phyloP scores from a whole-genome alignment of 306 rosid species.

The Corylus heterophylla region DNA sequence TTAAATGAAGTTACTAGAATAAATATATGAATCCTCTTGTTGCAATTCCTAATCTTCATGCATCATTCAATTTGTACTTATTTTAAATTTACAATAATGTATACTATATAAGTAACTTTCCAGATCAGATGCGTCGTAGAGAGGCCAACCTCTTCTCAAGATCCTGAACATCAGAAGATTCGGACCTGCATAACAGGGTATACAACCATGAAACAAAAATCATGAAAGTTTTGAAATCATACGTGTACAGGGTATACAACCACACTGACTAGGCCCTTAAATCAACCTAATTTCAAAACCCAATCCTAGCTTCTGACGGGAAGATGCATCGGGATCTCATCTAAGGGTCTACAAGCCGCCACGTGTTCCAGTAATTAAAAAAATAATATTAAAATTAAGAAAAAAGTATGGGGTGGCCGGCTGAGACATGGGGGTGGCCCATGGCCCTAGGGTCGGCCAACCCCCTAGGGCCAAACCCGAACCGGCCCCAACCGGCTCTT shows the following conservation, averaged over 20 bases:
- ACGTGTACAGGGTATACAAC: constrained; percentile 84
- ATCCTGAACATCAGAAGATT: constrained; percentile 74
- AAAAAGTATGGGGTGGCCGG: no score
- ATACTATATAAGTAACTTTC: neutral
- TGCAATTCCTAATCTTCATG: no score
- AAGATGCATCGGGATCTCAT: neutral
- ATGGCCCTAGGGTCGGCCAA: no score
- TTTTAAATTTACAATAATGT: neutral
- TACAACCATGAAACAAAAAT: neutral
- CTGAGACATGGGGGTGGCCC: no score
- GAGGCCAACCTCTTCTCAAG: constrained; percentile 96
- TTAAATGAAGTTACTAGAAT: neutral
- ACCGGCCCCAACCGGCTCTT: no score
- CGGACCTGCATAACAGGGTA: constrained; percentile 41
- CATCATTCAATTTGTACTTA: neutral
- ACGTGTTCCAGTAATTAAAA: no score
- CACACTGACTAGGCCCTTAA: constrained; percentile 42
- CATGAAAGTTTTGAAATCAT: constrained; percentile 33
- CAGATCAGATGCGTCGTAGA: constrained; percentile 63
- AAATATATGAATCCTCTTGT: neutral
- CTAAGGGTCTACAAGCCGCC: no score
- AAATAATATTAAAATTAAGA: no score
- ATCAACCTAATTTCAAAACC: constrained; percentile 39
- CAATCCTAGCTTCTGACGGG: constrained; percentile 28
- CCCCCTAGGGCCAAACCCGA: no score